Evolutionary conservation across 371 early-diverging fungal genomes (phyloP).

Genomic region (Mortierella sp.): DNA sequence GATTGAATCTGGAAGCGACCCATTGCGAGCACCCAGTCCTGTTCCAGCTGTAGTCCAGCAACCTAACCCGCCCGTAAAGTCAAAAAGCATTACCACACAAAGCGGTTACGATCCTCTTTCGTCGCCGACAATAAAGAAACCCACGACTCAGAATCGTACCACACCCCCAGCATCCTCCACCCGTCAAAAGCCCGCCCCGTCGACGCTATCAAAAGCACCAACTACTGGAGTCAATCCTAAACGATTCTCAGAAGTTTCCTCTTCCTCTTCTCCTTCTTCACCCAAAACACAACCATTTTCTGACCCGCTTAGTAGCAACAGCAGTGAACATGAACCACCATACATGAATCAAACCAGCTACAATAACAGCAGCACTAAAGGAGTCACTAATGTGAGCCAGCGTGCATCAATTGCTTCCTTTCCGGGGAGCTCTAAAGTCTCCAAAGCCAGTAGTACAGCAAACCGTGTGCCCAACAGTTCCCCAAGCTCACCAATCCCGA

Average conservation of each 20-base stretch:
- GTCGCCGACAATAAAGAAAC: conserved; percentile 2
- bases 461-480: conserved; percentile 16
- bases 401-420: conserved; percentile 17
- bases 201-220: background rate
- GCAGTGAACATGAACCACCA: conserved; percentile 8
- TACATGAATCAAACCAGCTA: conserved; percentile 2
- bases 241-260: conserved; percentile 12
- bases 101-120: conserved; percentile 10
- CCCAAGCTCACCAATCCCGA: conserved; percentile 9
- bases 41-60: background rate
- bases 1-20: conserved; percentile 26
- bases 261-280: conserved; percentile 32
- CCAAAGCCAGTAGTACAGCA: background rate
- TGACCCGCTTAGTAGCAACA: conserved; percentile 26
- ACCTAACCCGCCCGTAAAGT: conserved; percentile 4
- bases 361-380: background rate
- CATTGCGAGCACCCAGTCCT: conserved; percentile 20
- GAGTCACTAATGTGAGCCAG: conserved; percentile 1
- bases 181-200: conserved; percentile 5
- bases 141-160: background rate
- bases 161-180: conserved; percentile 10
- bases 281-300: conserved; percentile 22
- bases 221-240: conserved; percentile 1
- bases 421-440: background rate
- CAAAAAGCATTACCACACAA: conserved; percentile 4